Conservation (phyloP, 305 asterid species). For the Solanum hybrid region DNA sequence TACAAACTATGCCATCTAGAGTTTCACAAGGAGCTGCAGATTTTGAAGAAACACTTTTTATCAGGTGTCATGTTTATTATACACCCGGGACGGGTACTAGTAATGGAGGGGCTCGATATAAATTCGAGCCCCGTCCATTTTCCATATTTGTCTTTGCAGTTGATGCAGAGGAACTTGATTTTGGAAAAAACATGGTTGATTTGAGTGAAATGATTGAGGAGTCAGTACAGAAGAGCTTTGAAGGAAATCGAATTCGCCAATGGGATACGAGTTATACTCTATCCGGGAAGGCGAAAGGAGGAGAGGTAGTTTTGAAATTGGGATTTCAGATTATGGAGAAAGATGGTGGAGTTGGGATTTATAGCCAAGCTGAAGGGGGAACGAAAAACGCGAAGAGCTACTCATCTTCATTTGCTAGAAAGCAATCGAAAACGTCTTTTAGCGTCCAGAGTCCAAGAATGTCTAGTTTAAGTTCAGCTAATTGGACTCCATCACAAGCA, state of each 20-base stretch:
- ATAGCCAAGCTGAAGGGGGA: conserved; percentile 40
- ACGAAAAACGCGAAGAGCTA: conserved; percentile 8
- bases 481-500: conserved; percentile 55
- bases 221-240: conserved; percentile 54
- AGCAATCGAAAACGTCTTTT: conserved; percentile 63
- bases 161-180: conserved; percentile 65
- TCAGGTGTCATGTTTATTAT: conserved; percentile 74
- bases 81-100: conserved; percentile 23
- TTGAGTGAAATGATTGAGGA: conserved; percentile 51
- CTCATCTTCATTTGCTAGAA: conserved; percentile 37
- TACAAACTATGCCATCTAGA: conserved; percentile 86
- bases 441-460: conserved; percentile 62
- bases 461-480: conserved; percentile 34
- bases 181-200: conserved; percentile 57
- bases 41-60: conserved; percentile 79
- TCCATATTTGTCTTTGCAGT: conserved; percentile 48
- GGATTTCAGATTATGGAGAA: conserved; percentile 94
- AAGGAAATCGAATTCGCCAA: conserved; percentile 51
- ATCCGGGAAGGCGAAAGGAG: conserved; percentile 71
- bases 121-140: conserved; percentile 79
- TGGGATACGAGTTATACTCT: conserved; percentile 57
- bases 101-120: conserved; percentile 23
- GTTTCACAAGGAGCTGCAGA: conserved; percentile 76
- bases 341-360: conserved; percentile 72
- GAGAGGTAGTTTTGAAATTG: conserved; percentile 61